Percentiles rank a stretch among this genome's conserved stretches.
phyloP scores from a whole-genome alignment of 176 grass and related monocot species.

The Secale cereale region DNA sequence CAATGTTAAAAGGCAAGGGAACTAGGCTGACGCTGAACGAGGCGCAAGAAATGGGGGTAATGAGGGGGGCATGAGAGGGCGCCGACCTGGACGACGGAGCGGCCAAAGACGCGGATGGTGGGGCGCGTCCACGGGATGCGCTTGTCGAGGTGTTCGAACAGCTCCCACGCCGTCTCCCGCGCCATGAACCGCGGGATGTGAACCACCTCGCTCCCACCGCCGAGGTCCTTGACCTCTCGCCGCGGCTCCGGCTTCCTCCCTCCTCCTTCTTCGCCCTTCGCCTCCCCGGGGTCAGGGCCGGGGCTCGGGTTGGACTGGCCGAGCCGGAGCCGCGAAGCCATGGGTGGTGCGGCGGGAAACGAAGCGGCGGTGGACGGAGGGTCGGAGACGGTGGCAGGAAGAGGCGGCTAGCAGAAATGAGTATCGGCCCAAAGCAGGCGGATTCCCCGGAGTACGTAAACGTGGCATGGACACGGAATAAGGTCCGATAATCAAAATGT shows the following conservation, averaged over 20 bases:
- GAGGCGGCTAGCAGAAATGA: background rate
- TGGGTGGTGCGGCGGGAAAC: slow-evolving; percentile 5
- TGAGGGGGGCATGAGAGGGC: background rate
- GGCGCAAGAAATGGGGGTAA: background rate
- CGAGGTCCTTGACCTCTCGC: slow-evolving; percentile 47
- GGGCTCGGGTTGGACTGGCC: background rate
- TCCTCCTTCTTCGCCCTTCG: background rate
- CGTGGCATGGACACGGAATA: too few species aligned
- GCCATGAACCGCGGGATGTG: slow-evolving; percentile 58
- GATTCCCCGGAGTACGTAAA: background rate
- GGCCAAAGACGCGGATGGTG: slow-evolving; percentile 67
- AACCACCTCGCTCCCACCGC: slow-evolving; percentile 69
- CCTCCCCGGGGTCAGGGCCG: background rate
- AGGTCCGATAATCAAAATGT: too few species aligned
- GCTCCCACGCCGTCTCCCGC: slow-evolving; percentile 61
- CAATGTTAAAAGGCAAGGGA: background rate
- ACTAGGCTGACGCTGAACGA: background rate
- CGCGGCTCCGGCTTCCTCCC: background rate
- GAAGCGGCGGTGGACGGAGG: too few species aligned
- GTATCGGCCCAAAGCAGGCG: background rate
- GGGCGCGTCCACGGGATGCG: slow-evolving; percentile 68
- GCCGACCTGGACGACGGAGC: slow-evolving; percentile 45
- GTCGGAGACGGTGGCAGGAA: too few species aligned
- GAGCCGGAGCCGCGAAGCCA: slow-evolving; percentile 56
- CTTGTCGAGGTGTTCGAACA: slow-evolving; percentile 71